These are phyloP conservation scores for Astraeus odoratus DNA, from an alignment of 768 basidiomycete genomes.

Conservation along the genomic window DNA sequence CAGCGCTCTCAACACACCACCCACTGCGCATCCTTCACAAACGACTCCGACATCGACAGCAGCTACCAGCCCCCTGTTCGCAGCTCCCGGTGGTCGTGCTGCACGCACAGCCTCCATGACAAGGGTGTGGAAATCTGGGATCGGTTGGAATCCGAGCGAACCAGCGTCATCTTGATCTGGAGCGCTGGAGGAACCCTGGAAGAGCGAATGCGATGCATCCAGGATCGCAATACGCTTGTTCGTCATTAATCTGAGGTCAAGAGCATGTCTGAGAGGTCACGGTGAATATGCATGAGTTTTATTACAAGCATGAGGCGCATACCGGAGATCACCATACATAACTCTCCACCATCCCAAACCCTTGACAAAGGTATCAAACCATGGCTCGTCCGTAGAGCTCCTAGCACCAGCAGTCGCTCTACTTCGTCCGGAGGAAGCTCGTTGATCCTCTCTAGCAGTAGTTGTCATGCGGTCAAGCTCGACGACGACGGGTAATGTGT, in stretches of 20 bases:
- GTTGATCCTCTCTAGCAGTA: slow-evolving; percentile 23
- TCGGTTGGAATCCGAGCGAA: slow-evolving; percentile 44
- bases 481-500: slow-evolving; percentile 71
- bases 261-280: slow-evolving; percentile 47
- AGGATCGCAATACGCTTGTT: slow-evolving; percentile 59
- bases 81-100: slow-evolving; percentile 9
- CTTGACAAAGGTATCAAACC: slow-evolving; percentile 68
- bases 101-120: slow-evolving; percentile 43
- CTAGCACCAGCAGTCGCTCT: slow-evolving; percentile 10
- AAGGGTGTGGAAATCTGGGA: slow-evolving; percentile 51
- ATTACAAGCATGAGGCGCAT: not conserved
- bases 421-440: slow-evolving; percentile 3
- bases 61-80: slow-evolving; percentile 39
- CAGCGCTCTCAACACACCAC: slow-evolving; percentile 41
- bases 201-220: slow-evolving; percentile 67
- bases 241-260: slow-evolving; percentile 74
- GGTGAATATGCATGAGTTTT: not conserved
- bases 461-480: slow-evolving; percentile 54
- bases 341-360: slow-evolving; percentile 79
- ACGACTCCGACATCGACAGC: slow-evolving; percentile 57
- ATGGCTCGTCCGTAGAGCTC: slow-evolving; percentile 16
- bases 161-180: slow-evolving; percentile 1
- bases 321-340: slow-evolving; percentile 64
- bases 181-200: slow-evolving; percentile 10
- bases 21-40: slow-evolving; percentile 45